Conservation (phyloP, 345 rosid genomes). For the Lepidium didymum region DNA sequence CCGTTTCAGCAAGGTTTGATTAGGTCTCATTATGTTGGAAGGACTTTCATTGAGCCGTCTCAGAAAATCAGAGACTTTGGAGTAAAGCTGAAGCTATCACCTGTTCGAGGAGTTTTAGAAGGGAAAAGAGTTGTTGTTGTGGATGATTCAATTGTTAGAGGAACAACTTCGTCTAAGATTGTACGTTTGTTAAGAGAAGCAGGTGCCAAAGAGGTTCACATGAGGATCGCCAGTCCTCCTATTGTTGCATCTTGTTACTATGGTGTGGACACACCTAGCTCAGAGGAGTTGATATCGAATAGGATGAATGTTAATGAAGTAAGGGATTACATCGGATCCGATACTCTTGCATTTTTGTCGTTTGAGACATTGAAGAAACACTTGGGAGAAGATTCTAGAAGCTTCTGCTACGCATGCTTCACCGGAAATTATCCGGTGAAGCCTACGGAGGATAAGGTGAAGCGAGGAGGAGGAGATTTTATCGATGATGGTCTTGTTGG, state of each 20-base stretch:
- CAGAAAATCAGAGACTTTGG: constrained; percentile 97
- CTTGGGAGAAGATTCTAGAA: constrained; percentile 44
- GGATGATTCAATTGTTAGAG: constrained; percentile 94
- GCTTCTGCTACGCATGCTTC: constrained; percentile 86
- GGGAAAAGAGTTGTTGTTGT: constrained; percentile 95
- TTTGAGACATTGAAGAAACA: constrained; percentile 57
- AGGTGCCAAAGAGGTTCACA: constrained; percentile 93
- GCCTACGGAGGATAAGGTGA: constrained; percentile 74
- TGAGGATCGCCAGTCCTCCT: constrained; percentile 99
- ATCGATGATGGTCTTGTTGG: constrained; percentile 85
- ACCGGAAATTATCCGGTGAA: constrained; percentile 78
- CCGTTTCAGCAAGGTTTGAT: constrained; percentile 89
- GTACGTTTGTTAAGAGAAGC: constrained; percentile 80
- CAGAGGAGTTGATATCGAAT: constrained; percentile 86
- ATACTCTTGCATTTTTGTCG: constrained; percentile 78
- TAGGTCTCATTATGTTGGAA: constrained; percentile 92
- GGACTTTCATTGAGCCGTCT: constrained; percentile 92
- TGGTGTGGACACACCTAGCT: constrained; percentile 93
- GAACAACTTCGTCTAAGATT: constrained; percentile 88
- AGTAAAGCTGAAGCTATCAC: constrained; percentile 91
- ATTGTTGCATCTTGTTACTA: constrained; percentile 76
- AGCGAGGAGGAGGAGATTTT: constrained; percentile 75
- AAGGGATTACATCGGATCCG: constrained; percentile 62
- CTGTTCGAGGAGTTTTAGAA: constrained; percentile 69
- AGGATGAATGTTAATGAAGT: constrained; percentile 81